These are phyloP conservation scores for Avena insularis DNA, from an alignment of 176 grass and related monocot species.

Conservation along the genomic window DNA sequence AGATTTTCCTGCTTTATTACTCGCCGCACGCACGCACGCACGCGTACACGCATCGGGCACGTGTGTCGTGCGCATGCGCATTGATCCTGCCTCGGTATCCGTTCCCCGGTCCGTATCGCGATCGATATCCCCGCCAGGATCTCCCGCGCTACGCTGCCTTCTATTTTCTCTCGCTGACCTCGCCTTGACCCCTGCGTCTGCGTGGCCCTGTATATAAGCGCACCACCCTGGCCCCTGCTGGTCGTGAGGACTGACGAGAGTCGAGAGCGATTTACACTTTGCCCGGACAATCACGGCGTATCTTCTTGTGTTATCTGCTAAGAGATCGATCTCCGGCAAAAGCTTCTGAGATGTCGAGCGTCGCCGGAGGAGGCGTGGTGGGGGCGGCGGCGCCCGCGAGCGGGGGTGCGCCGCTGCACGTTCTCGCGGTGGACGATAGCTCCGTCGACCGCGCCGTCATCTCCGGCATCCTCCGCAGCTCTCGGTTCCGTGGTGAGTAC, in stretches of 20 bases:
- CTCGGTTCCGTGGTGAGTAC: slow-evolving; percentile 58
- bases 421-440: slow-evolving; percentile 89
- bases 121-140: slow-evolving; percentile 22
- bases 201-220: not conserved
- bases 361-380: slow-evolving; percentile 25
- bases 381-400: not conserved
- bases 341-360: slow-evolving; percentile 43
- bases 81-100: not conserved
- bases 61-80: not conserved
- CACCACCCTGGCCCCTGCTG: not conserved
- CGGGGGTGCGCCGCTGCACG: slow-evolving; percentile 47
- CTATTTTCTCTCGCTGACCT: not conserved
- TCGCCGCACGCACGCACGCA: not conserved
- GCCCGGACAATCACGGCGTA: not conserved
- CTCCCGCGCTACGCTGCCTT: not conserved
- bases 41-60: slow-evolving; percentile 25
- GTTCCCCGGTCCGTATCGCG: slow-evolving; percentile 11
- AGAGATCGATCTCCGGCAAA: not conserved
- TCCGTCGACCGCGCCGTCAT: slow-evolving; percentile 88
- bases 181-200: not conserved
- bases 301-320: not conserved
- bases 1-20: slow-evolving; percentile 10
- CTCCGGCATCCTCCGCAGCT: slow-evolving; percentile 70
- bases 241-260: not conserved
- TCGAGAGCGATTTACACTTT: not conserved